Percentiles rank a stretch among this genome's conserved stretches.
Evolutionary conservation across 139 green algal species (phyloP).

Genomic region (Spirogloea muscicola): DNA sequence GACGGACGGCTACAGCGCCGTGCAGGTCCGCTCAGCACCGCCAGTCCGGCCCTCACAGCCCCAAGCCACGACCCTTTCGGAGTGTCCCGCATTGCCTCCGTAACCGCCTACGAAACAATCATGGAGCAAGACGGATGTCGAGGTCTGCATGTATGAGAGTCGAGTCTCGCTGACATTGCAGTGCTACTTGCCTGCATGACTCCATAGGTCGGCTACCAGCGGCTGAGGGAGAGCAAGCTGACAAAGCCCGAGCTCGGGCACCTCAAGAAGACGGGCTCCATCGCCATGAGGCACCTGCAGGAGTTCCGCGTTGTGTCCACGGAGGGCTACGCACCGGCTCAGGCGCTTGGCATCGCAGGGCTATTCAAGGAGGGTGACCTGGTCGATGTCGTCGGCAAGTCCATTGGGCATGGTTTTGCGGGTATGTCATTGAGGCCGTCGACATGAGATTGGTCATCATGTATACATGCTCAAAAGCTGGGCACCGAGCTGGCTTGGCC

Average conservation of each 20-base stretch:
- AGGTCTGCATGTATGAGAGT: no score
- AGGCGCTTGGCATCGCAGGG: conserved; percentile 74
- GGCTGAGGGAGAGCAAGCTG: conserved; percentile 70
- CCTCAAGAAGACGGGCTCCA: conserved; percentile 73
- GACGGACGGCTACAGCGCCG: conserved; percentile 88
- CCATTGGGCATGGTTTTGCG: conserved; percentile 68
- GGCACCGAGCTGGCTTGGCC: no score
- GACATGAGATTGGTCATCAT: no score
- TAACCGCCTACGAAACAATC: no score
- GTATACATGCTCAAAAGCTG: no score
- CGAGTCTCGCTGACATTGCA: no score
- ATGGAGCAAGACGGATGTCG: no score
- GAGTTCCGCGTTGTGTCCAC: conserved; percentile 68
- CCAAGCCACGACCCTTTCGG: no score
- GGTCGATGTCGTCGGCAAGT: conserved; percentile 85
- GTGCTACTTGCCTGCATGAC: no score
- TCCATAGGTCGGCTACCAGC: conserved; percentile 65
- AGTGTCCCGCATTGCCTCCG: no score
- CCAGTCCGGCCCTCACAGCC: no score
- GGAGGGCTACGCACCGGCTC: conserved; percentile 65
- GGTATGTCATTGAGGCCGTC: conserved; percentile 45
- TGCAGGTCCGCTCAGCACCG: no score
- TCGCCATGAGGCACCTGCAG: conserved; percentile 73
- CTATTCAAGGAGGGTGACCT: conserved; percentile 91
- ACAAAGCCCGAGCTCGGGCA: conserved; percentile 92